Conservation (phyloP, 495 filamentous ascomycete species). For the Hypomontagnella monticulosa region DNA sequence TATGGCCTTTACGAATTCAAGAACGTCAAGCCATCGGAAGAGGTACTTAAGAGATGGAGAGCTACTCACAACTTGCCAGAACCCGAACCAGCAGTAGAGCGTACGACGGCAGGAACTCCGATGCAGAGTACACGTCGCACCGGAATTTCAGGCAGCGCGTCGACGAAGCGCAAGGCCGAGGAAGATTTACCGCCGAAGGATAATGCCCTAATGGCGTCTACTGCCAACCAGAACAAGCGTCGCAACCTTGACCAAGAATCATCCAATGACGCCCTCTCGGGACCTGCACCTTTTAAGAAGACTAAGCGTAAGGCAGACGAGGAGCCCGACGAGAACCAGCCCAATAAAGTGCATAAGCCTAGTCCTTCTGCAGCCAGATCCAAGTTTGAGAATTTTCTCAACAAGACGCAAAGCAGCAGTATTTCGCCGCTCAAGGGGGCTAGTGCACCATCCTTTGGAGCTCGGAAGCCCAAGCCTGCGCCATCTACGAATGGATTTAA, state of each 20-base stretch:
- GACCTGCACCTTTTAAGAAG: conserved; percentile 49
- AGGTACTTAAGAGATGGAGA: conserved; percentile 60
- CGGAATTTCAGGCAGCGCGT: conserved; percentile 8
- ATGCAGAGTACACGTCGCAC: conserved; percentile 18
- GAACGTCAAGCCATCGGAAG: conserved; percentile 58
- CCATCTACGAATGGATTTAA: conserved; percentile 26
- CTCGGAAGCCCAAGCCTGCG: conserved; percentile 40
- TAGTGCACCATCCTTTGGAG: conserved; percentile 31
- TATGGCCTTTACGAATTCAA: conserved; percentile 64
- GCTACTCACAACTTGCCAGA: conserved; percentile 53
- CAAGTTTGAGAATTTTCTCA: conserved; percentile 58
- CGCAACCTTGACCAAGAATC: conserved; percentile 47
- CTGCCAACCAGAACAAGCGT: conserved; percentile 56
- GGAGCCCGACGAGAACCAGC: conserved; percentile 63
- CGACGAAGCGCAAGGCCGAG: conserved; percentile 58
- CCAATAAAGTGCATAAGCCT: conserved; percentile 68
- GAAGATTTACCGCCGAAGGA: conserved; percentile 52
- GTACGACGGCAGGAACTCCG: conserved; percentile 4
- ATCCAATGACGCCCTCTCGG: conserved; percentile 38
- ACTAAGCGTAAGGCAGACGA: conserved; percentile 55
- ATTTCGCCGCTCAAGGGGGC: conserved; percentile 34
- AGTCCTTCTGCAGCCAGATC: conserved; percentile 60
- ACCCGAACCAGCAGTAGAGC: conserved; percentile 51
- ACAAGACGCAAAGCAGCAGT: conserved; percentile 41
- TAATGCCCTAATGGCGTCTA: conserved; percentile 46